These are phyloP conservation scores for Ceratocystis cacaofunesta DNA, from an alignment of 2,329 filamentous ascomycete genomes.

Conservation along the genomic window DNA sequence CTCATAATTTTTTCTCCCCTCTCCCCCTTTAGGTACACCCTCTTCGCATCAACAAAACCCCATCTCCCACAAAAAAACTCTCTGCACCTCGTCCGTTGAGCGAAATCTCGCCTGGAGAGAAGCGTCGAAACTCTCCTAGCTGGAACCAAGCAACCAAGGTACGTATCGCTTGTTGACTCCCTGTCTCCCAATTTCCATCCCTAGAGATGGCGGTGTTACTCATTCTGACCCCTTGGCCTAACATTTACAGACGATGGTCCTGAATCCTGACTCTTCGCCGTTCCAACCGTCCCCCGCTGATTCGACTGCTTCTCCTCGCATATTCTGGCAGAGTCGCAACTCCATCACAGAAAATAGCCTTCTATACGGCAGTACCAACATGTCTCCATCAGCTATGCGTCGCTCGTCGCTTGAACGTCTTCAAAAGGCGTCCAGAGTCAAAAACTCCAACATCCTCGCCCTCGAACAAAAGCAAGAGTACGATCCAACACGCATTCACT, in stretches of 20 bases:
- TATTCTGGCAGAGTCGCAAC: slow-evolving; percentile 82
- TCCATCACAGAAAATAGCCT: slow-evolving; percentile 57
- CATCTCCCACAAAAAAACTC: slow-evolving; percentile 23
- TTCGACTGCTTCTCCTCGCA: slow-evolving; percentile 38
- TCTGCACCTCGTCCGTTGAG: slow-evolving; percentile 55
- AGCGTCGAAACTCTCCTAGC: slow-evolving; percentile 81
- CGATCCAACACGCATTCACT: slow-evolving; percentile 62
- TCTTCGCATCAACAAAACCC: slow-evolving; percentile 62
- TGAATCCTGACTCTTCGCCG: slow-evolving; percentile 62
- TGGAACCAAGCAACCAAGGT: slow-evolving; percentile 68
- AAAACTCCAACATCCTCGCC: slow-evolving; percentile 94
- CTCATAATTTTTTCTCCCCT: slow-evolving; percentile 13
- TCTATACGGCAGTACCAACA: slow-evolving; percentile 40
- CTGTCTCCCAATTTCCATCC: slow-evolving; percentile 17
- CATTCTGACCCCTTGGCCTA: slow-evolving; percentile 3
- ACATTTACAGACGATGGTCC: slow-evolving; percentile 44
- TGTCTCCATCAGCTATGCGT: slow-evolving; percentile 51
- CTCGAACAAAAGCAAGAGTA: slow-evolving; percentile 87
- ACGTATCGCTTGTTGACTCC: slow-evolving; percentile 22
- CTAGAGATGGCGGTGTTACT: slow-evolving; percentile 17
- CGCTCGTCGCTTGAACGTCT: slow-evolving; percentile 90
- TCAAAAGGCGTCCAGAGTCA: slow-evolving; percentile 86
- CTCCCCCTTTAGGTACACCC: slow-evolving; percentile 47
- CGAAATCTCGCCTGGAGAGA: slow-evolving; percentile 75
- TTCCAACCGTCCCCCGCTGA: slow-evolving; percentile 72